Conservation (phyloP, 2,329 filamentous ascomycete genomes). For the Calonectria multiphialidica region DNA sequence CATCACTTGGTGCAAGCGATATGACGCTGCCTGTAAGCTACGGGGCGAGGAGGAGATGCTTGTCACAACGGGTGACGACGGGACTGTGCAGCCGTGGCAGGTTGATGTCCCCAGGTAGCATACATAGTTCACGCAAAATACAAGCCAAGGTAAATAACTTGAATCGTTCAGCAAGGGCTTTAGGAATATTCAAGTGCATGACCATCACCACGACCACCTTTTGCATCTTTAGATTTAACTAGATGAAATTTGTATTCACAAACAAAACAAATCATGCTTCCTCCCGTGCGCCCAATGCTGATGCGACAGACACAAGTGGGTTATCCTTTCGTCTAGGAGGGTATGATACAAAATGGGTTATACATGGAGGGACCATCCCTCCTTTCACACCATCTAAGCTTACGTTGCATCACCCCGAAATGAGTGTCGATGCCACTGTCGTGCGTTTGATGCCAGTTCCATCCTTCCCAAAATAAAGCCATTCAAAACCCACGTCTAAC, state of each 20-base stretch:
- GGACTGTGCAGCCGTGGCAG: conserved; percentile 86
- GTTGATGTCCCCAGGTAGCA: conserved; percentile 49
- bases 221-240: not conserved
- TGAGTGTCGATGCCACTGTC: conserved; percentile 28
- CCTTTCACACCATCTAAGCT: conserved; percentile 33
- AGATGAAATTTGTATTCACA: conserved; percentile 8
- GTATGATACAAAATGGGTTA: conserved; percentile 49
- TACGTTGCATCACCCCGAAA: conserved; percentile 39
- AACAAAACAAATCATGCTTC: conserved; percentile 37
- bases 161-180: no score
- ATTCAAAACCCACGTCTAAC: conserved; percentile 22
- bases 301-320: conserved; percentile 37
- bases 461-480: conserved; percentile 15
- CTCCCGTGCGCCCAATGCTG: conserved; percentile 41
- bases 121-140: conserved; percentile 25
- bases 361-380: conserved; percentile 44
- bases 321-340: conserved; percentile 45
- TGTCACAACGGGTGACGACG: conserved; percentile 93
- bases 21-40: conserved; percentile 71
- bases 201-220: not conserved
- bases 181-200: no score
- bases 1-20: conserved; percentile 85
- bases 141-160: conserved; percentile 12
- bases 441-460: conserved; percentile 28
- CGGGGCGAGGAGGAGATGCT: conserved; percentile 82